Evolutionary conservation across 805 yeast species (phyloP), one percentile per base, ranked within the genome.

Genomic region (Candida boidinii): DNA sequence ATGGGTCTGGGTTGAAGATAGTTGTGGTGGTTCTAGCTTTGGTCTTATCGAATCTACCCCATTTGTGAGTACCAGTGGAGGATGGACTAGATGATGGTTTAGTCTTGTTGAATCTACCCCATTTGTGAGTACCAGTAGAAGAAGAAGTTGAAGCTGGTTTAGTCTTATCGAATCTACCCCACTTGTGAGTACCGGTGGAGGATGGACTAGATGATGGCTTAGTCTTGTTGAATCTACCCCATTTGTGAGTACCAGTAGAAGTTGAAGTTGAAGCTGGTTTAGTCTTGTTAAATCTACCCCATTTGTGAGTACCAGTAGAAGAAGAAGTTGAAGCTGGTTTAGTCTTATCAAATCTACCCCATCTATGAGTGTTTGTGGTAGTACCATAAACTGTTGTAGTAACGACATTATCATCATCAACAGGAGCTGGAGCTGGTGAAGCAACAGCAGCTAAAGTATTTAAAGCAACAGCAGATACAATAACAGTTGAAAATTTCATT

Each of bases 81-180:
- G 61, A 38, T 3, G 72, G 39, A 35, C 70, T 65, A 29, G 54
- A 39, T 8, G 63, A 43, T 17, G 51, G 39, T 30, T 58, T 54
- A 30, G 73, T 68, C 58, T 70, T 67, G 61, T 71, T 62, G 43
- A 69, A 71, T 50, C 62, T 60, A 31, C 76, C 76, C 43, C 54
- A 53, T 37, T 50, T 58, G 58, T 66, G 74, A 32, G 72, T 67
- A 16, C 58, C 54, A 48, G 47, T 42, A 26, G 55, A 39, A 28
- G 54, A 37, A 5, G 66, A 42, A 16, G 53, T 39, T 7, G 47
- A 33, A 12, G 59, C 47, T 16, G 23, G 39, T 41, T 51, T 51
- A 31, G 70, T 65, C 48, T 65, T 66, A 62, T 73, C 63, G 51
- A 73, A 73, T 51, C 64, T 66, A 43, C 83, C 83, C 41, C 62